Conservation (phyloP, 2,329 filamentous ascomycete genomes). For the Leptoxyphium fumago region DNA sequence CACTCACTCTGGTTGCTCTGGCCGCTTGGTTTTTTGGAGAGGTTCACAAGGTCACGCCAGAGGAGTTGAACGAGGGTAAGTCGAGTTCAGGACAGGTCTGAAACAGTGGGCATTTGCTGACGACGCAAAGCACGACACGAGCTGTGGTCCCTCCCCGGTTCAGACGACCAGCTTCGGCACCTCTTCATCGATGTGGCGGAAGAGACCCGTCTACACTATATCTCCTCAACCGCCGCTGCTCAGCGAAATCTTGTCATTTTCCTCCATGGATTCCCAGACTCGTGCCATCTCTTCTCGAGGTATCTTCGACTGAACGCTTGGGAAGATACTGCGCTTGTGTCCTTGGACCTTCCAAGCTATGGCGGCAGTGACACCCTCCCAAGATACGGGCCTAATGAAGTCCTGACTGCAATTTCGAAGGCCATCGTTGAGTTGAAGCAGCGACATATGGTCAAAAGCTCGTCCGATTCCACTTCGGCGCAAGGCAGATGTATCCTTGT, state of each 20-base stretch:
- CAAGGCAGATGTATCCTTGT: slow-evolving; percentile 24
- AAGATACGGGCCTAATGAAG: slow-evolving; percentile 33
- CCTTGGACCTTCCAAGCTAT: slow-evolving; percentile 44
- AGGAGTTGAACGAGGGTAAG: background rate
- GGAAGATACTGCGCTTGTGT: slow-evolving; percentile 32
- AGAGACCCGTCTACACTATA: slow-evolving; percentile 41
- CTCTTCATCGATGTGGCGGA: slow-evolving; percentile 35
- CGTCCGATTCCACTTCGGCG: slow-evolving; percentile 4
- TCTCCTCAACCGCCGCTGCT: slow-evolving; percentile 19
- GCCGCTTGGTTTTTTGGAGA: background rate
- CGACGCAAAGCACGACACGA: slow-evolving; percentile 30
- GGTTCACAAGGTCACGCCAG: background rate
- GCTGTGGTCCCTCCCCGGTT: slow-evolving; percentile 39
- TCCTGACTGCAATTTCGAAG: slow-evolving; percentile 39
- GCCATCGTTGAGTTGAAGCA: slow-evolving; percentile 38
- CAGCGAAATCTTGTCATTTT: slow-evolving; percentile 33
- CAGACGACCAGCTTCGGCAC: slow-evolving; percentile 33
- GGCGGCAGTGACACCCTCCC: slow-evolving; percentile 41
- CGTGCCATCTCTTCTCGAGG: slow-evolving; percentile 39
- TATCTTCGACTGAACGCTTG: slow-evolving; percentile 28
- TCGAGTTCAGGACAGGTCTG: background rate
- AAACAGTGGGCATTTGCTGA: too few species aligned
- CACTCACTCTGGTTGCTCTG: background rate
- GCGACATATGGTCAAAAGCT: slow-evolving; percentile 21
- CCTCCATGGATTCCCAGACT: slow-evolving; percentile 46